These are phyloP conservation scores for Syncephalastrum contaminatum DNA, from an alignment of 371 early-diverging fungal species.

Conservation along the genomic window DNA sequence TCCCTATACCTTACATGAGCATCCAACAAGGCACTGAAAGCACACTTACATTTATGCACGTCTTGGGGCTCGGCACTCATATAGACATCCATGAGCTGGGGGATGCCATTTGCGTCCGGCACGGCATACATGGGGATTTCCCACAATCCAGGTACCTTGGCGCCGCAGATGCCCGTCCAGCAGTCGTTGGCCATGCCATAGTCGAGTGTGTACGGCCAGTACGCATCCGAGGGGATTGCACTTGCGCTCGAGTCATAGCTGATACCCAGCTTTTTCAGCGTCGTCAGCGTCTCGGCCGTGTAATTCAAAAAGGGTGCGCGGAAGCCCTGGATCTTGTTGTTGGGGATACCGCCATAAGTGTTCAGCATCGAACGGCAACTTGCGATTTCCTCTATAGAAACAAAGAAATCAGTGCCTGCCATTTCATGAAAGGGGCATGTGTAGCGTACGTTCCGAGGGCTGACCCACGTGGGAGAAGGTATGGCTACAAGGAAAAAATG, in stretches of 20 bases:
- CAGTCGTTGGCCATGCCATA: constrained; percentile 71
- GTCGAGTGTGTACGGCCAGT: constrained; percentile 77
- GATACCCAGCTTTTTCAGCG: constrained; percentile 53
- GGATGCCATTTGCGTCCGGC: constrained; percentile 28
- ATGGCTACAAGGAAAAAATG: constrained; percentile 31
- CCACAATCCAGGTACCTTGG: constrained; percentile 65
- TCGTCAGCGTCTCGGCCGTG: constrained; percentile 46
- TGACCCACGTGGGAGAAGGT: constrained; percentile 61
- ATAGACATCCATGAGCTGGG: constrained; percentile 71
- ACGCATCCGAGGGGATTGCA: constrained; percentile 44
- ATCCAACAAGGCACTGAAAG: neutral
- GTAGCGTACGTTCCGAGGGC: constrained; percentile 40
- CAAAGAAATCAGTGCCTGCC: no score
- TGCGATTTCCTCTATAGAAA: constrained; percentile 46
- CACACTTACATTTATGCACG: constrained; percentile 37
- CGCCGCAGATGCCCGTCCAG: constrained; percentile 53
- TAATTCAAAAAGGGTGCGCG: constrained; percentile 73
- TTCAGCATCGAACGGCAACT: constrained; percentile 53
- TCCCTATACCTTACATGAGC: constrained; percentile 29
- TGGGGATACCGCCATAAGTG: constrained; percentile 64
- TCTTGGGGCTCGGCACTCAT: constrained; percentile 45
- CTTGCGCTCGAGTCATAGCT: constrained; percentile 64
- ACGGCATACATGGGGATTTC: constrained; percentile 69
- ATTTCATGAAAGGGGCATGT: neutral
- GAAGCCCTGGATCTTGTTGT: constrained; percentile 65